These are phyloP conservation scores for Nematocida sp. DNA, from an alignment of 371 early-diverging fungal genomes.

Conservation along the genomic window DNA sequence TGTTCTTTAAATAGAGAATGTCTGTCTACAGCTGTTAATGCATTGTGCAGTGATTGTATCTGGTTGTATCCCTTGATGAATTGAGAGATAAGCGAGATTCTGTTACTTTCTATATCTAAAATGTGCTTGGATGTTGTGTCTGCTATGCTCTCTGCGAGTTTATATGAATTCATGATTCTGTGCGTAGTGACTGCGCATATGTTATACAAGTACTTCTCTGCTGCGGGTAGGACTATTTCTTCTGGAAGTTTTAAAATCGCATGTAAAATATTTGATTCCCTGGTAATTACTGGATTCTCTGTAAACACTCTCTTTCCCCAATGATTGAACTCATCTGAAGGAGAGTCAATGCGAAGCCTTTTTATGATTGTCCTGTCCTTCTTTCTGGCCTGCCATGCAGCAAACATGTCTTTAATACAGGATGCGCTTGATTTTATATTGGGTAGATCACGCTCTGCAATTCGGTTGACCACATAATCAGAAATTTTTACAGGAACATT, in stretches of 20 bases:
- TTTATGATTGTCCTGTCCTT: constrained; percentile 39
- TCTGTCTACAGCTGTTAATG: constrained; percentile 2
- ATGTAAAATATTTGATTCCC: background rate
- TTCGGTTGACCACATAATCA: constrained; percentile 31
- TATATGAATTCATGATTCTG: background rate
- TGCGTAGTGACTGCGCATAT: constrained; percentile 2
- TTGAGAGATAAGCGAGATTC: constrained; percentile 1
- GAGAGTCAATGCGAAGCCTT: constrained; percentile 40
- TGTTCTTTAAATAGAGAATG: constrained; percentile 47
- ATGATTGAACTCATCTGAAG: constrained; percentile 4
- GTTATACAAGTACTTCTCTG: constrained; percentile 12
- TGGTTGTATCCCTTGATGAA: constrained; percentile 15
- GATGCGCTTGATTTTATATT: background rate
- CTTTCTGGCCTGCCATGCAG: constrained; percentile 34
- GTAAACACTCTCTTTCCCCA: constrained; percentile 14
- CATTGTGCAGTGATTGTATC: constrained; percentile 25
- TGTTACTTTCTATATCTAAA: background rate
- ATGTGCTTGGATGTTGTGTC: background rate
- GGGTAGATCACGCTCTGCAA: constrained; percentile 28
- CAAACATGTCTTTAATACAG: constrained; percentile 41
- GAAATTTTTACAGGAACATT: constrained; percentile 14
- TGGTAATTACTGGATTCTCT: background rate
- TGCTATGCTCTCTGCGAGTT: background rate
- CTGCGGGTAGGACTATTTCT: background rate
- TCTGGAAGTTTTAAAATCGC: background rate